phyloP scores from a whole-genome alignment of 2,329 filamentous ascomycete species.

The Monilinia polystroma region DNA sequence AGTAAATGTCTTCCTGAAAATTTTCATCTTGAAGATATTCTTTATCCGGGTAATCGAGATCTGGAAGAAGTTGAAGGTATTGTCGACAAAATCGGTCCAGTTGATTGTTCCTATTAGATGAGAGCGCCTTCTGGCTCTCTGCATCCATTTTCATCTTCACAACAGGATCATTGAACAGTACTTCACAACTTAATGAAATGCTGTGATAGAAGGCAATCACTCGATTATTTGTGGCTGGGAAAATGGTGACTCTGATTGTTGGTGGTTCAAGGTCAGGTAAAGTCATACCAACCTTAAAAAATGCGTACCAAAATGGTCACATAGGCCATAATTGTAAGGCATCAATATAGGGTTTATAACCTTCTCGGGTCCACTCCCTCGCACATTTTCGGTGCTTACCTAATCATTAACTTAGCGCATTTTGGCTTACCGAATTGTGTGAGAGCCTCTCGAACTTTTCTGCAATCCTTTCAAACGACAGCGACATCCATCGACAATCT shows the following conservation, averaged over 20 bases:
- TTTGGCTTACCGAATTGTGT: slow-evolving; percentile 28
- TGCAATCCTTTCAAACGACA: slow-evolving; percentile 31
- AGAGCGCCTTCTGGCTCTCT: not conserved
- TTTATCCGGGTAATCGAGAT: slow-evolving; percentile 62
- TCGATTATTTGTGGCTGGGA: slow-evolving; percentile 11
- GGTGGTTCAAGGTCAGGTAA: not conserved
- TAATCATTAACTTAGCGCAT: slow-evolving; percentile 26
- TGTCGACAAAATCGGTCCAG: slow-evolving; percentile 65
- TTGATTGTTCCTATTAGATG: slow-evolving; percentile 35
- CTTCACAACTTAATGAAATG: slow-evolving; percentile 19
- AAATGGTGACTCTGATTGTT: not conserved
- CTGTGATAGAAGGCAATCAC: slow-evolving; percentile 9
- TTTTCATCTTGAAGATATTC: slow-evolving; percentile 56
- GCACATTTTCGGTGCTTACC: slow-evolving; percentile 29
- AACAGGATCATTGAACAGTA: not conserved
- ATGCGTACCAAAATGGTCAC: not conserved
- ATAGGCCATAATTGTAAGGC: slow-evolving; percentile 23
- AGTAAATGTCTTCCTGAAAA: slow-evolving; percentile 67
- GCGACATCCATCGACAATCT: slow-evolving; percentile 38
- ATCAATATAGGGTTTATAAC: slow-evolving; percentile 27
- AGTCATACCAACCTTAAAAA: not conserved
- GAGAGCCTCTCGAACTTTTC: slow-evolving; percentile 25
- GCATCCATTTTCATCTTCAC: not conserved
- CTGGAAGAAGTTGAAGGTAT: slow-evolving; percentile 72
- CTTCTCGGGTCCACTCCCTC: slow-evolving; percentile 25